Evolutionary conservation across 257 asterid species (phyloP).

Genomic region (Nicotiana benthamiana): DNA sequence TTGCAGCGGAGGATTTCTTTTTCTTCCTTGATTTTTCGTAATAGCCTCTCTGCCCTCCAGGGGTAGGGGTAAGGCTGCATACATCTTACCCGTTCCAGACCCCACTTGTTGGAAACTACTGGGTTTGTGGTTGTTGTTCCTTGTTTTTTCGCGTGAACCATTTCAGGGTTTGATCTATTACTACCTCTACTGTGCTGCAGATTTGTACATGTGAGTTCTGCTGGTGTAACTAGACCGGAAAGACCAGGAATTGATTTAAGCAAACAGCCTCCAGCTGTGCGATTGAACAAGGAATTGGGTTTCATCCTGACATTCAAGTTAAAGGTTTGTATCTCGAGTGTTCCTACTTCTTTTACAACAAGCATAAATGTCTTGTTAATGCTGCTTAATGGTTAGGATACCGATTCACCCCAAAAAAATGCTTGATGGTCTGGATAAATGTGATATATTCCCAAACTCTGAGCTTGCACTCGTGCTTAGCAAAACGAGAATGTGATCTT

Average conservation of each 20-base stretch:
- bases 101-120: too few species aligned
- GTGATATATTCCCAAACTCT: neutral
- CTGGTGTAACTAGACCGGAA: constrained; percentile 97
- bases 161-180: too few species aligned
- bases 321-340: constrained; percentile 41
- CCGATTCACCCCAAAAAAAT: neutral
- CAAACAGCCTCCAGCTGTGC: constrained; percentile 98
- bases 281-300: constrained; percentile 82
- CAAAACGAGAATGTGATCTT: neutral
- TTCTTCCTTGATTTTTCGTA: neutral
- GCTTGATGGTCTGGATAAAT: neutral
- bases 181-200: constrained; percentile 14
- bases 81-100: too few species aligned
- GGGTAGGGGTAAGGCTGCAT: too few species aligned
- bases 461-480: neutral
- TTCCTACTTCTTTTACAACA: neutral
- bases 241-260: constrained; percentile 94
- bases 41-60: too few species aligned
- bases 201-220: constrained; percentile 91
- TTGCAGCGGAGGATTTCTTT: neutral
- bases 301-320: constrained; percentile 90
- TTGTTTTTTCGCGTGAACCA: too few species aligned
- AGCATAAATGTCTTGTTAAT: neutral
- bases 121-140: too few species aligned
- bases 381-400: neutral